Conservation (phyloP, 2,329 filamentous ascomycete species). For the Lizonia empirigonia region DNA sequence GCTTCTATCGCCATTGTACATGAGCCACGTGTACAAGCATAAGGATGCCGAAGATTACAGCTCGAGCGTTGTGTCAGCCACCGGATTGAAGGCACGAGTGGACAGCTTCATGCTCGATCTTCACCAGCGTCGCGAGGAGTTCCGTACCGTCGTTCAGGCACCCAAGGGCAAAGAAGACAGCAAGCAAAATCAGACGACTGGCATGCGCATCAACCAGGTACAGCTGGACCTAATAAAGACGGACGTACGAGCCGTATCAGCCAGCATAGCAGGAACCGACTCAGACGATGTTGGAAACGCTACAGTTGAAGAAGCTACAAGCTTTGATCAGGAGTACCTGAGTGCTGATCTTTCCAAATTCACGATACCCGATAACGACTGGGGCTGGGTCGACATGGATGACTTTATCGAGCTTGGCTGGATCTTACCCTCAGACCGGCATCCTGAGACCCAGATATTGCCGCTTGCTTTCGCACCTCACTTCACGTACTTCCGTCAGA, state of each 20-base stretch:
- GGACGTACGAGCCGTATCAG: conserved; percentile 91
- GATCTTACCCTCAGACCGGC: conserved; percentile 87
- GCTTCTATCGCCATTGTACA: conserved; percentile 86
- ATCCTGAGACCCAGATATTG: conserved; percentile 91
- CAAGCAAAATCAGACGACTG: conserved; percentile 79
- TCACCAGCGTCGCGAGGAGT: conserved; percentile 91
- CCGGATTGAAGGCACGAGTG: conserved; percentile 92
- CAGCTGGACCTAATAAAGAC: conserved; percentile 91
- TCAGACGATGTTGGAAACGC: conserved; percentile 73
- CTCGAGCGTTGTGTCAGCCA: conserved; percentile 81
- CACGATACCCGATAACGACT: conserved; percentile 92
- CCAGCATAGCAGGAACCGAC: conserved; percentile 81
- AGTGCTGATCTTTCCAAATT: conserved; percentile 77
- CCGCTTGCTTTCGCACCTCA: conserved; percentile 92
- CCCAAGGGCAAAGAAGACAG: conserved; percentile 60
- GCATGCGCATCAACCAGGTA: conserved; percentile 94
- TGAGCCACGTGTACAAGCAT: conserved; percentile 98
- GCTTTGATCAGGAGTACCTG: conserved; percentile 58
- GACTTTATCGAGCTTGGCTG: conserved; percentile 98
- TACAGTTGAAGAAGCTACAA: conserved; percentile 66
- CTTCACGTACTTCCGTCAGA: conserved; percentile 96
- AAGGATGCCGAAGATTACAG: conserved; percentile 89
- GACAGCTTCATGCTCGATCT: conserved; percentile 98
- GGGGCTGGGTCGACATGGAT: conserved; percentile 99
- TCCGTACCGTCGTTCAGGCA: conserved; percentile 79